phyloP scores from a whole-genome alignment of 2,329 filamentous ascomycete species.

The Talaromyces sp. region DNA sequence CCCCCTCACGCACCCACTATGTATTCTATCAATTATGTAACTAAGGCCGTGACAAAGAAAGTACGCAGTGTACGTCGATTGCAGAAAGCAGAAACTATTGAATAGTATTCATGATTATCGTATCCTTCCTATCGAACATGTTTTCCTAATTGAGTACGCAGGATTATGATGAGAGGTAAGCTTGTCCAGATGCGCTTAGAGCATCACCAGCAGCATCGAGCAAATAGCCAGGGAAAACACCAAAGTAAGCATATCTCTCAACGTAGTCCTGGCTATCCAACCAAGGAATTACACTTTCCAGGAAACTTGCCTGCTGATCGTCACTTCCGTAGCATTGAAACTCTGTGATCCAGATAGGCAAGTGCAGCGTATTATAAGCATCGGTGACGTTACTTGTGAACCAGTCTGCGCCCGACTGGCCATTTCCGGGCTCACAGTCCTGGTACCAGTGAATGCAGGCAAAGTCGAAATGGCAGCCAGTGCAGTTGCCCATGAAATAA shows the following conservation, averaged over 20 bases:
- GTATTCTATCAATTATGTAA: too few relatives aligned
- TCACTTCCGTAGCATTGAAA: not conserved
- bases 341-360: conserved; percentile 22
- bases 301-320: conserved; percentile 9
- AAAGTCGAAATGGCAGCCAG: conserved; percentile 33
- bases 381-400: conserved; percentile 30
- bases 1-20: too few relatives aligned
- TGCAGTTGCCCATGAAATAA: conserved; percentile 28
- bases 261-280: conserved; percentile 20
- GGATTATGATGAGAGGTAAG: not conserved
- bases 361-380: conserved; percentile 19
- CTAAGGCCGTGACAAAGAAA: not conserved
- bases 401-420: conserved; percentile 25
- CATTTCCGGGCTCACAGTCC: conserved; percentile 15
- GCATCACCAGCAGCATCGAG: conserved; percentile 19
- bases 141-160: not conserved
- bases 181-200: not conserved
- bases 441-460: conserved; percentile 36
- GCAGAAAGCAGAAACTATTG: too few relatives aligned
- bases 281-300: conserved; percentile 21
- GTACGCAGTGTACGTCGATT: not conserved
- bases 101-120: too few relatives aligned
- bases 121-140: not conserved
- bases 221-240: conserved; percentile 17
- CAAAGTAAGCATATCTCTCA: conserved; percentile 22